These are phyloP conservation scores for Debaryomyces sp. DNA, from an alignment of 1,139 yeast species.

Conservation along the genomic window DNA sequence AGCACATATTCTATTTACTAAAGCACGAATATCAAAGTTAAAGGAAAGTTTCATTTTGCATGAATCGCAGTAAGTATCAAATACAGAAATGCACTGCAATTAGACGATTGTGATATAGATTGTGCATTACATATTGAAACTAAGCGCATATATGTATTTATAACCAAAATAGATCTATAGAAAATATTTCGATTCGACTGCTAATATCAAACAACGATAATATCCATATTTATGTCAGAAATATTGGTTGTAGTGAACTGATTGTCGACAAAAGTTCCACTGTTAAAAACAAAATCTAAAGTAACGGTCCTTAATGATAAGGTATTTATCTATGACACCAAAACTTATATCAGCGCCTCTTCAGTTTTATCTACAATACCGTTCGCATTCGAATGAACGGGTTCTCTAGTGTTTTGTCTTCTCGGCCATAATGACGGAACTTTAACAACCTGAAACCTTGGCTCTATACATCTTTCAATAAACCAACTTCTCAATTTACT, in stretches of 20 bases:
- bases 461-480: conserved; percentile 89
- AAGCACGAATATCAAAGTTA: neutral
- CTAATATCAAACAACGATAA: too few relatives aligned
- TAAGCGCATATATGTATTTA: neutral
- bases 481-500: conserved; percentile 85
- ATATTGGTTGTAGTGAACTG: neutral
- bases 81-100: neutral
- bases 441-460: conserved; percentile 81
- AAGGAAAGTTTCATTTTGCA: neutral
- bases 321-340: neutral
- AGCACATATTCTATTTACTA: neutral
- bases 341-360: neutral
- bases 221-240: neutral
- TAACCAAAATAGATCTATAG: neutral
- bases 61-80: neutral
- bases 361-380: conserved; percentile 17
- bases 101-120: neutral
- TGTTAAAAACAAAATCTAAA: too few relatives aligned
- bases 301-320: too few relatives aligned
- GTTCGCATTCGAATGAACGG: conserved; percentile 22
- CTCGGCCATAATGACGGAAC: conserved; percentile 93
- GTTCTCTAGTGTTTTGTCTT: conserved; percentile 64
- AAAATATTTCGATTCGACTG: neutral
- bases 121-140: neutral
- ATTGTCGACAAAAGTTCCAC: neutral